Evolutionary conservation across 2,329 filamentous ascomycete genomes (phyloP).

Genomic region (Fusarium aywerte): DNA sequence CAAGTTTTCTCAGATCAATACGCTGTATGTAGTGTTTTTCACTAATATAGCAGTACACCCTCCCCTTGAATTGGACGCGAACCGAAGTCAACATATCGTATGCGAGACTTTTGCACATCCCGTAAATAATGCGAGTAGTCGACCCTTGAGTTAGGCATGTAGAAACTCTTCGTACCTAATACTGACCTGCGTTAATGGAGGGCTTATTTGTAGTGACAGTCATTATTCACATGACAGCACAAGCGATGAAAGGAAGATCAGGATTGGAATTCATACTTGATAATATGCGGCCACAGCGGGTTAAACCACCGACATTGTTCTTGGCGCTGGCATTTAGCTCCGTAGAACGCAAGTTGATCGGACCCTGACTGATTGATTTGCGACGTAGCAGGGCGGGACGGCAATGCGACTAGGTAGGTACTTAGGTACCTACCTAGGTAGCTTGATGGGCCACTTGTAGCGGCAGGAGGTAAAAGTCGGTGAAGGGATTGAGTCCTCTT

Average conservation of each 20-base stretch:
- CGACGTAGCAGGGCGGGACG: constrained; percentile 40
- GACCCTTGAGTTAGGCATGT: background rate
- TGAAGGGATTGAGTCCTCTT: constrained; percentile 43
- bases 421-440: constrained; percentile 22
- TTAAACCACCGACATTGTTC: constrained; percentile 33
- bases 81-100: background rate
- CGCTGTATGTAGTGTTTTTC: too few relatives aligned
- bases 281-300: constrained; percentile 11
- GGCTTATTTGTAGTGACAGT: too few relatives aligned
- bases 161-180: background rate
- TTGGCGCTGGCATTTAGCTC: constrained; percentile 28
- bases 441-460: constrained; percentile 41
- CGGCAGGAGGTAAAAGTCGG: constrained; percentile 47
- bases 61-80: too few relatives aligned
- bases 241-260: constrained; percentile 7
- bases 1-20: too few relatives aligned
- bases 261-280: constrained; percentile 2
- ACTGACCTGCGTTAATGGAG: background rate
- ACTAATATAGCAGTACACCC: too few relatives aligned
- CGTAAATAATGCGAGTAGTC: background rate
- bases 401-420: constrained; percentile 31
- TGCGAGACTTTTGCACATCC: background rate
- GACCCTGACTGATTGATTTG: constrained; percentile 44
- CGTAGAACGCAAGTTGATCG: constrained; percentile 36
- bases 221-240: background rate